These are phyloP conservation scores for Apiotrichum porosum DNA, from an alignment of 1,284 basidiomycete genomes.

Conservation along the genomic window DNA sequence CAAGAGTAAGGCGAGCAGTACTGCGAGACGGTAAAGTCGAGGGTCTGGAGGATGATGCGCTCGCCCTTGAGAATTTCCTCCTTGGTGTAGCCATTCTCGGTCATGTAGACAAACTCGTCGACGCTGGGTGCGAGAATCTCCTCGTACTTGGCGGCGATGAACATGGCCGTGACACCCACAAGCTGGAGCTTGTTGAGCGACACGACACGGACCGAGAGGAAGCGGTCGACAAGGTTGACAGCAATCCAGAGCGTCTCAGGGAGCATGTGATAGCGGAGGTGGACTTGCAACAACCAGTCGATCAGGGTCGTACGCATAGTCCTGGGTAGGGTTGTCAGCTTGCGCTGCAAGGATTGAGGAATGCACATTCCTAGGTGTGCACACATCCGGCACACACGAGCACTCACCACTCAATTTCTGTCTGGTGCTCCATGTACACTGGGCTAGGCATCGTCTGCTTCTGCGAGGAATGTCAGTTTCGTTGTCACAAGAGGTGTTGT, in stretches of 20 bases:
- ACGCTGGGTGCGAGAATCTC: conserved; percentile 76
- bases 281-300: conserved; percentile 60
- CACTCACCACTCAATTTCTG: conserved; percentile 81
- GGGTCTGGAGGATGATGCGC: conserved; percentile 81
- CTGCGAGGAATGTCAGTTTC: conserved; percentile 51
- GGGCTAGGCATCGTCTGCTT: conserved; percentile 84
- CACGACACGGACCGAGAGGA: conserved; percentile 59
- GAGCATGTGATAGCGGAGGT: conserved; percentile 62
- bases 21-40: conserved; percentile 91
- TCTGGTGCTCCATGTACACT: conserved; percentile 91
- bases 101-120: conserved; percentile 96
- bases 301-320: conserved; percentile 55
- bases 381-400: background rate
- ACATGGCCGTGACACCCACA: conserved; percentile 62
- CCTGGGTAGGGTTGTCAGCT: conserved; percentile 26
- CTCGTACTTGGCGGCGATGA: conserved; percentile 62
- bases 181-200: conserved; percentile 61
- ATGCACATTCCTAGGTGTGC: too few species aligned
- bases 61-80: conserved; percentile 98
- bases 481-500: too few species aligned
- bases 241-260: conserved; percentile 66
- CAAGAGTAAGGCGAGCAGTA: conserved; percentile 99
- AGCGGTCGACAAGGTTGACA: conserved; percentile 62
- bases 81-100: conserved; percentile 84
- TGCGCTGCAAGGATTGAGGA: background rate